These are phyloP conservation scores for Dendrobium chrysotoxum DNA, from an alignment of 106 monocot species.

Conservation along the genomic window DNA sequence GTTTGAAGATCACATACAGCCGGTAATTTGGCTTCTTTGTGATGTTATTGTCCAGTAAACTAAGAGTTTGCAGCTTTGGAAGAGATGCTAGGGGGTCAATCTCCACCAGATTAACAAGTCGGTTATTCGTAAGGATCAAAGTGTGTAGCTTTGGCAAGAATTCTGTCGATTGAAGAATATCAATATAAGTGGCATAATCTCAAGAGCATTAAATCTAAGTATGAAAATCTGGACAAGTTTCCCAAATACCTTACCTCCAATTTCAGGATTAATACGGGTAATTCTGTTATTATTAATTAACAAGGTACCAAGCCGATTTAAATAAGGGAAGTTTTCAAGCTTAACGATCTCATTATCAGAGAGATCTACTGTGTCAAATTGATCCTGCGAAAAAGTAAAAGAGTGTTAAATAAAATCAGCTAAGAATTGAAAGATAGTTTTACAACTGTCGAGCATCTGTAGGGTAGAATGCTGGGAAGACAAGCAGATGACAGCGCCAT, in stretches of 20 bases:
- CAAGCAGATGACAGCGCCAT: too few species aligned
- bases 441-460: too few species aligned
- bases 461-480: background rate
- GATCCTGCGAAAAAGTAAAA: conserved; percentile 53
- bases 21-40: conserved; percentile 96
- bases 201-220: background rate
- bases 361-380: conserved; percentile 92
- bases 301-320: conserved; percentile 85
- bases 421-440: too few species aligned
- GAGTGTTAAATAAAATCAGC: background rate
- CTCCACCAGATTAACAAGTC: conserved; percentile 90
- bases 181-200: background rate
- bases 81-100: conserved; percentile 95
- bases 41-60: conserved; percentile 88
- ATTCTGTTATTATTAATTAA: conserved; percentile 94
- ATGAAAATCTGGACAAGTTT: conserved; percentile 3
- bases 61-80: conserved; percentile 76
- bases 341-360: conserved; percentile 99
- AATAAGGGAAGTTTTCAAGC: conserved; percentile 81
- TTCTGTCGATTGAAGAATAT: conserved; percentile 30
- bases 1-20: conserved; percentile 84
- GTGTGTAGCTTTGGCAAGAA: conserved; percentile 91
- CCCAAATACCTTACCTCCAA: conserved; percentile 59
- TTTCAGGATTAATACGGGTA: conserved; percentile 86
- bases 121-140: conserved; percentile 89